Evolutionary conservation across 371 early-diverging fungal species (phyloP).

Genomic region (Mucor lusitanicus): DNA sequence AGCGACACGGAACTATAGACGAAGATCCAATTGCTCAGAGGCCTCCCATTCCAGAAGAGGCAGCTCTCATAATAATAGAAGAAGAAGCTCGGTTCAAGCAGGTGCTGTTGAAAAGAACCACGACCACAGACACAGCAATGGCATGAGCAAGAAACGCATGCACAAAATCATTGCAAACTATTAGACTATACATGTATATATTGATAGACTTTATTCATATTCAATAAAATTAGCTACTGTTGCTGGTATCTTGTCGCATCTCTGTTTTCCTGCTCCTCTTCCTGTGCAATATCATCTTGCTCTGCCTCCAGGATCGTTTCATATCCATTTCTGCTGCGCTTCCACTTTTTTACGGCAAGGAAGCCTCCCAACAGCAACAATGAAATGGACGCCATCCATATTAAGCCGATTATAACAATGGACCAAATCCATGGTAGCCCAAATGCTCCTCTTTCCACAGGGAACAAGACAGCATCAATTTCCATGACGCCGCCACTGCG

Average conservation of each 20-base stretch:
- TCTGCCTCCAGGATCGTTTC: constrained; percentile 12
- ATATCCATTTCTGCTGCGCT: constrained; percentile 19
- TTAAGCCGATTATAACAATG: constrained; percentile 10
- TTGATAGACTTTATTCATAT: not conserved
- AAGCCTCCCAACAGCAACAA: constrained; percentile 1
- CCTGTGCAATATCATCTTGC: not conserved
- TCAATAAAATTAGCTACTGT: not conserved
- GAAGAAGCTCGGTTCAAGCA: not conserved
- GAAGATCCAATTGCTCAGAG: not conserved
- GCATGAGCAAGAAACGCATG: not conserved
- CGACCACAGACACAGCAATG: not conserved
- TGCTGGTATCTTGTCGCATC: not conserved
- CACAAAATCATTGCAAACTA: not conserved
- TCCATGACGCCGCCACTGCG: constrained; percentile 39
- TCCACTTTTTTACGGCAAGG: constrained; percentile 14
- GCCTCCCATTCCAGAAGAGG: not conserved
- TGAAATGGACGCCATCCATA: not conserved
- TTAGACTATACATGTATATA: not conserved
- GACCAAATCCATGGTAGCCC: constrained; percentile 45
- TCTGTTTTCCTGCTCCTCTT: constrained; percentile 2
- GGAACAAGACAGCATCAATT: constrained; percentile 42
- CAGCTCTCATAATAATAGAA: too few relatives aligned
- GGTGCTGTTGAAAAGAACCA: not conserved
- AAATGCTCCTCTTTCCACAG: constrained; percentile 37
- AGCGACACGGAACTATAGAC: not conserved